Evolutionary conservation across 2,329 filamentous ascomycete genomes (phyloP).

Genomic region (Cadophora malorum): DNA sequence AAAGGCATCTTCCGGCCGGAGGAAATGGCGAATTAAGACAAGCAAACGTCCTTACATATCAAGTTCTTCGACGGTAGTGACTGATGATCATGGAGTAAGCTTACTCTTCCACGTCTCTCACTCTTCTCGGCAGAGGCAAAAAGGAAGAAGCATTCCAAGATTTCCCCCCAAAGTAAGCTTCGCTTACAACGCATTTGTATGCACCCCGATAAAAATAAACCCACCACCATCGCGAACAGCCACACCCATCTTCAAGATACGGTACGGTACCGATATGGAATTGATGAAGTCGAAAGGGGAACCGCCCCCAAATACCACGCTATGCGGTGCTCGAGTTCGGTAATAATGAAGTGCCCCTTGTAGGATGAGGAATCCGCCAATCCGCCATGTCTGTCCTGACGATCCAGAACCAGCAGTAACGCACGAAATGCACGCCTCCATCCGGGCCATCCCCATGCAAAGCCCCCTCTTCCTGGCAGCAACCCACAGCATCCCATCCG

Average conservation of each 20-base stretch:
- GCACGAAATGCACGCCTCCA: no score
- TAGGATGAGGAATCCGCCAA: background rate
- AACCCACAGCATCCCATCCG: background rate
- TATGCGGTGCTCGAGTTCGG: background rate
- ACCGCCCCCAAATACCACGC: background rate
- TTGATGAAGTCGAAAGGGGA: background rate
- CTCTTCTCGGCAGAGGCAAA: background rate
- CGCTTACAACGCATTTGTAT: background rate
- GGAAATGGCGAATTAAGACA: background rate
- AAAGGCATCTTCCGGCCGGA: background rate
- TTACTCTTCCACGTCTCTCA: background rate
- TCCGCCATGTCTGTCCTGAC: background rate
- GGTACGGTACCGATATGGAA: background rate
- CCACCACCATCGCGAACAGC: no score
- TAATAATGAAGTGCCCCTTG: background rate
- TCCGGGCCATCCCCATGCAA: background rate
- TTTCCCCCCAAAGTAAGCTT: background rate
- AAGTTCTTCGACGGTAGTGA: background rate
- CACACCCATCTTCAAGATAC: no score
- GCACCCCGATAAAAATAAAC: conserved; percentile 14
- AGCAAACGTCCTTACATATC: background rate
- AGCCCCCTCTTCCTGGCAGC: background rate
- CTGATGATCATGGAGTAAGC: conserved; percentile 10
- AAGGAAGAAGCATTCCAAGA: background rate
- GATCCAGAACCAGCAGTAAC: background rate